Evolutionary conservation across 108 stramenopile species (phyloP).

Genomic region (Aurantiochytrium sp.): DNA sequence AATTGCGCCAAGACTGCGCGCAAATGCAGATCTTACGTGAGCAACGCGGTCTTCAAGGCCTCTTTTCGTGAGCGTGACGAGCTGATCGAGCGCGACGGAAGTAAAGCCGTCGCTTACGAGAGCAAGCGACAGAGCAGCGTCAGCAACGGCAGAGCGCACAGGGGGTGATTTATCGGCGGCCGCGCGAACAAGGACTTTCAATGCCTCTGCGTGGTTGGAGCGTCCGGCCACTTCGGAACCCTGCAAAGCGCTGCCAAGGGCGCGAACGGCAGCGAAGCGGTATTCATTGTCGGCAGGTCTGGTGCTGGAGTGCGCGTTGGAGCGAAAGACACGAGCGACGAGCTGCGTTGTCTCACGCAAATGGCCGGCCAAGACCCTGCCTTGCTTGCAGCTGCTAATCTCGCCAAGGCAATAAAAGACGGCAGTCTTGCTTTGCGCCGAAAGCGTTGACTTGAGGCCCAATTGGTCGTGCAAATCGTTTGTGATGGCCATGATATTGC

Average conservation of each 20-base stretch:
- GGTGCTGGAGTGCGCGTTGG: background rate
- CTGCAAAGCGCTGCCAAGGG: background rate
- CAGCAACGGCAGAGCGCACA: background rate
- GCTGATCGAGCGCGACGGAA: background rate
- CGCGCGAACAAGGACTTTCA: background rate
- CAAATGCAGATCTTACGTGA: background rate
- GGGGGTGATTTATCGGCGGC: background rate
- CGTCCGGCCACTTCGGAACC: background rate
- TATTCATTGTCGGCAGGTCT: background rate
- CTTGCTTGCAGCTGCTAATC: background rate
- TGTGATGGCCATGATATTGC: background rate
- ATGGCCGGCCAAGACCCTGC: background rate
- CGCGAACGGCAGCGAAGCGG: background rate
- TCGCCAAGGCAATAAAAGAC: background rate
- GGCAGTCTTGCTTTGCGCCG: background rate
- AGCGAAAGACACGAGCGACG: background rate
- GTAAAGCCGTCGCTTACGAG: background rate
- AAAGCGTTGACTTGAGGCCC: background rate
- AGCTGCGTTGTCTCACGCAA: background rate
- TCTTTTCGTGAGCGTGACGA: background rate
- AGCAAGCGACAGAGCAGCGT: background rate
- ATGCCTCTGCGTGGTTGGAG: background rate
- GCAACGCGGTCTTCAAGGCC: background rate
- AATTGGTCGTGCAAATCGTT: background rate
- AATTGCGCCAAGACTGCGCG: background rate